These are phyloP conservation scores for Nicotiana otophora DNA, from an alignment of 257 asterid genomes.

Conservation along the genomic window DNA sequence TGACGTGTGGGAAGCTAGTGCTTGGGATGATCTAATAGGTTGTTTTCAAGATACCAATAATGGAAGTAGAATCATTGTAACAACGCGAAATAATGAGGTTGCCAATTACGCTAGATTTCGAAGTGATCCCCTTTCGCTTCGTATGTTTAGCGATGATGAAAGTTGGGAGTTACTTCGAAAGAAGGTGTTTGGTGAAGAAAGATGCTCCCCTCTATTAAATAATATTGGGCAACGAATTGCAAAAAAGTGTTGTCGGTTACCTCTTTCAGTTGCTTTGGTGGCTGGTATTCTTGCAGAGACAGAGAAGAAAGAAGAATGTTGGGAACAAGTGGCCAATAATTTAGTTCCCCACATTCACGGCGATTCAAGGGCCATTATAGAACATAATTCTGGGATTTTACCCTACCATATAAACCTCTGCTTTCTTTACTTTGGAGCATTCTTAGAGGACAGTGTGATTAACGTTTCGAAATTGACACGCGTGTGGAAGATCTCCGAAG, in stretches of 20 bases:
- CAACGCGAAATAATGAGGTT: not conserved
- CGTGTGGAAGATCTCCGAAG: conserved; percentile 22
- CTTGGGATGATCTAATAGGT: not conserved
- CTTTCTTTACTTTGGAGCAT: conserved; percentile 19
- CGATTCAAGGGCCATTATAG: not conserved
- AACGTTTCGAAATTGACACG: not conserved
- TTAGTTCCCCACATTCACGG: not conserved
- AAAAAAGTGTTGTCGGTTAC: not conserved
- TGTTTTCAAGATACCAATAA: not conserved
- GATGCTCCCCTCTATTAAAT: not conserved
- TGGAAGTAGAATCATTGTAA: conserved; percentile 10
- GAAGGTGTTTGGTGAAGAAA: not conserved
- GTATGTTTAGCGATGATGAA: conserved; percentile 1
- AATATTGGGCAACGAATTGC: not conserved
- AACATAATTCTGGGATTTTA: conserved; percentile 12
- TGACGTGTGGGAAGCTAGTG: conserved; percentile 3
- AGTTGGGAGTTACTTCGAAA: conserved; percentile 7
- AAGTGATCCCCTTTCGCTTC: not conserved
- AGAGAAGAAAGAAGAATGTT: not conserved
- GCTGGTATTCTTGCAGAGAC: conserved; percentile 5
- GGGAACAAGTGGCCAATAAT: not conserved
- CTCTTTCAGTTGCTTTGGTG: conserved; percentile 12
- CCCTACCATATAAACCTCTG: conserved; percentile 11
- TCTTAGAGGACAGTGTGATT: conserved; percentile 11
- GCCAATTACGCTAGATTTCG: not conserved